Evolutionary conservation across 148 eudicot genomes (phyloP), one percentile per base, ranked within the genome.

Genomic region (Rhododendron mucronatum): DNA sequence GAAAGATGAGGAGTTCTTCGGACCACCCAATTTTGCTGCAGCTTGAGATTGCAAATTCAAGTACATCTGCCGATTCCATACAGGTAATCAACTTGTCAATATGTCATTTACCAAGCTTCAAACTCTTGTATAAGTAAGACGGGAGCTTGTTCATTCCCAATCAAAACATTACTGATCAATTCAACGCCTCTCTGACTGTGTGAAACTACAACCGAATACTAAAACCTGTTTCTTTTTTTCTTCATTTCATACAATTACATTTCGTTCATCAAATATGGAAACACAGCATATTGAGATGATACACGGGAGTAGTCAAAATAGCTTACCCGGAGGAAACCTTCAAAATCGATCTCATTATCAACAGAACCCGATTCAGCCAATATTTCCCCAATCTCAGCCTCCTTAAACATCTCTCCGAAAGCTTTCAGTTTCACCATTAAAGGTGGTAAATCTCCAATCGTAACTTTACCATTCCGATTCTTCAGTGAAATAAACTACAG

Each of bases 271-370:
- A 13, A 30, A 13, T 33, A 33, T 30, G 76, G 18, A 67, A 67
- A 67, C 14, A 67, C 3, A 67, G 15, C 14, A 71, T 71, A 33
- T 4, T 16, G 39, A 55, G 21, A 48, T 28, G 28, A 26, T 23
- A 3, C 14, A 39, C 20, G 0, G n/a, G 15, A 13, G 82, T 26
- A 4, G 6, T 12, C 61, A 71, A 67, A 26, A 26, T 26, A 87
- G 88, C 94, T 89, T 85, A 96, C 99, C 93, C 94, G 88, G 82
- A 96, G 92, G 88, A 96, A 96, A 76, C 93, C 89, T 89, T 96
- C 99, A 80, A 94, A 96, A 89, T 94, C 98, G 26, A 96, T 88
- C 88, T 93, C 98, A 80, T 93, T 88, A 16, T 73, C 88, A 87
- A 87, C 93, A 48, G 96, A 85, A 86, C 90, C 88, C 5, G 93